Base-by-base conservation (phyloP, 805 yeast genomes). In the Cyberlindnera veronae region DNA sequence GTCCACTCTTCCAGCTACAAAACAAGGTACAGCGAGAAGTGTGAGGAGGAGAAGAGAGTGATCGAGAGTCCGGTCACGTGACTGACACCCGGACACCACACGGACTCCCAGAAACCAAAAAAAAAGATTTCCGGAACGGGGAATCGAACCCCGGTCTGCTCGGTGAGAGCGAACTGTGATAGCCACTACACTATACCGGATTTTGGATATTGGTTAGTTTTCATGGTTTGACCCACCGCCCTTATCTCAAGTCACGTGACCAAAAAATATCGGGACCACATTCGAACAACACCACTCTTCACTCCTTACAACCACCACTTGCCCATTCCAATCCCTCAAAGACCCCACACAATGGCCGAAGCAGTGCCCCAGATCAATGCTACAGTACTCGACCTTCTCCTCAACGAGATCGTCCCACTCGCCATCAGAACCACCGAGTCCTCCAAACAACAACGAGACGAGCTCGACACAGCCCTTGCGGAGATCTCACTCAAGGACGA, bases 321-420 rank as follows among this genome's bases (percentile, higher is more conserved):
- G 8, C 14, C 17, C 27, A 31, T 10, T 9, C 17, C 17, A 5
- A 20, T 5, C 19, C 27, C n/a, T 21, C 6, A 12, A 13, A 13
- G n/a, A 20, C n/a, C 19, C 34, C 6, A 20, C 20, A 29, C 16
- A 21, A 39, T 32, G 41, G 11, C 39, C 12, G 42, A 42, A 14
- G 26, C 27, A 16, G 33, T 29, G 3, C 14, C 42, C 13, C 42
- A 47, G 34, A 77, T 84, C n/a, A 81, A 74, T 51, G 58, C 74
- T 9, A 56, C 72, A 3, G 72, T 80, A 32, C 63, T 84, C 41
- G 84, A 82, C 34, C 72, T 79, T 49, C 72, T 89, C 15, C 61
- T 90, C 21, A 83, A 81, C 54, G 96, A 89, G 60, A 66, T 85
- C 27, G 79, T 88, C 1, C 95, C 96, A 4, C 60, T 81, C 32